Base-by-base conservation (phyloP, 352 stramenopile genomes). In the Pythium rhizo-oryzae region DNA sequence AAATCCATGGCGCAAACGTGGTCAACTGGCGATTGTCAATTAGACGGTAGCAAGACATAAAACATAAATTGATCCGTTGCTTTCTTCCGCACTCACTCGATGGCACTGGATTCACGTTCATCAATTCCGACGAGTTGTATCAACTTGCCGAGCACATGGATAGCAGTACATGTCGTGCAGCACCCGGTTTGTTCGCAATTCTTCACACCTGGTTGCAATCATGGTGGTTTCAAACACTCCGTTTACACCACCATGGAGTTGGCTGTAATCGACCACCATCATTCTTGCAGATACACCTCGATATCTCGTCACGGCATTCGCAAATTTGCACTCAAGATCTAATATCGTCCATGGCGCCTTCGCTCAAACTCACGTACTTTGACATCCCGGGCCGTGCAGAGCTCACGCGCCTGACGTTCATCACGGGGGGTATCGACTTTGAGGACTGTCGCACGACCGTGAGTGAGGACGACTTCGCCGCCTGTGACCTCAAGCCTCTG, bases 331-430 rank as follows among this genome's bases (percentile, higher is more conserved):
- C 15, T 41, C 53, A 8, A 59, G 16, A n/a, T 23, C 12, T 25
- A 4, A 18, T 41, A n/a, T 47, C 15, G 9, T 50, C 41, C 18
- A 67, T 66, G 57, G 37, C 46, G 1, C 50, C 47, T 13, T 43
- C 52, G 44, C 49, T 80, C 53, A 81, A 85, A 65, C 44, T 90
- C n/a, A 78, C 65, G 4, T 90, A 90, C 71, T 90, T 90, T 62
- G 43, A 79, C 39, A 44, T 72, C 35, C 39, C 72, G n/a, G 82
- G 78, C 39, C 79, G 82, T 28, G 82, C 60, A 8, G 81, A 91
- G 65, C 49, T 90, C 24, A 69, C 69, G 23, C 79, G 84, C 25
- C 70, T 91, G 13, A 37, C 78, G 28, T 67, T 92, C 28, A 62
- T 61, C 13, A 76, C 66, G 39, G 80, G 73, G 28, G 72, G 76